Percentiles rank a stretch among this genome's conserved stretches.
Evolutionary conservation across 208 protist genomes (phyloP).

Genomic region (Acanthamoeba sp.): DNA sequence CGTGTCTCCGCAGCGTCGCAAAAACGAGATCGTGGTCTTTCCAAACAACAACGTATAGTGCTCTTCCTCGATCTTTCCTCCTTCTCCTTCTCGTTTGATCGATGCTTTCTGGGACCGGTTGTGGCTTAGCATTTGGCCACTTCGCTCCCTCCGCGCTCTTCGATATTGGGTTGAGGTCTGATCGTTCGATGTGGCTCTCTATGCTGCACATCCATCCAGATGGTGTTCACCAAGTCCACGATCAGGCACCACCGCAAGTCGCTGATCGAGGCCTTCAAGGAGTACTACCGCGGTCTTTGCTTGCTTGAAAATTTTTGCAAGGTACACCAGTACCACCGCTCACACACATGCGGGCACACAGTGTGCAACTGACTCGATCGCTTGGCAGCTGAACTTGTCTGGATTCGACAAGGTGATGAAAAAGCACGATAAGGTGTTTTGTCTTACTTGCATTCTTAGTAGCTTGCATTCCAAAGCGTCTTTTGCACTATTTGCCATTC

Average conservation of each 20-base stretch:
- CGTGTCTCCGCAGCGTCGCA: background rate
- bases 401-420: conserved; percentile 31
- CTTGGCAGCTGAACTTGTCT: background rate
- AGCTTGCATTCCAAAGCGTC: no score
- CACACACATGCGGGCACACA: no score
- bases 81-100: no score
- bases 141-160: no score
- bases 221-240: conserved; percentile 9
- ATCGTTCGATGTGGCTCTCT: no score
- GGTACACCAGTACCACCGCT: background rate
- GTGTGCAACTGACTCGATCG: background rate
- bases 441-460: background rate
- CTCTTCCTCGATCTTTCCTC: no score
- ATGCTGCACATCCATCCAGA: background rate
- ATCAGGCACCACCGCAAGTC: background rate
- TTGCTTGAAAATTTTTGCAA: conserved; percentile 7
- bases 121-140: no score
- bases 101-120: no score
- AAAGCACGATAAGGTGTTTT: conserved; percentile 21
- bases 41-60: background rate
- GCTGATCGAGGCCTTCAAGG: background rate
- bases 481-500: no score
- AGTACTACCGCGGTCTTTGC: background rate
- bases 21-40: background rate
- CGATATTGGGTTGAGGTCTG: no score